A percentile compares a stretch with the other conserved stretches of the same genome.
Conservation (phyloP, 257 asterid genomes). For the Fraxinus americana region DNA sequence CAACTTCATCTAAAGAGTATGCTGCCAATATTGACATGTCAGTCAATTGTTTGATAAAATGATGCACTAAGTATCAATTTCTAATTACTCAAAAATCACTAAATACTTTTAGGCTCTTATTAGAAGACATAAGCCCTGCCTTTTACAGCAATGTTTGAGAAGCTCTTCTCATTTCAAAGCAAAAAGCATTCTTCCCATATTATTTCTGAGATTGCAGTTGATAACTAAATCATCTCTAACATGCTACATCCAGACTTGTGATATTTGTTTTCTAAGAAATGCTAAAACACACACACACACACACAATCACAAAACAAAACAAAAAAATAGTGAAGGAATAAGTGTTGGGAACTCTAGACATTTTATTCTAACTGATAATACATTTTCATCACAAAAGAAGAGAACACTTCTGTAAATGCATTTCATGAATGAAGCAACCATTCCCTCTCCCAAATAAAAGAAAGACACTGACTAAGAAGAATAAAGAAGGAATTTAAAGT, state of each 20-base stretch:
- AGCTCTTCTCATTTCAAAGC: background rate
- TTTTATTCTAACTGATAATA: background rate
- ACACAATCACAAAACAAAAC: background rate
- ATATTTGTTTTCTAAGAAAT: background rate
- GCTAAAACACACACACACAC: background rate
- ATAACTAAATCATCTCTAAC: background rate
- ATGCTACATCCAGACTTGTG: background rate
- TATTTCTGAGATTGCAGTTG: background rate
- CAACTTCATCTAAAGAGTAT: constrained; percentile 68
- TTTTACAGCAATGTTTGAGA: background rate
- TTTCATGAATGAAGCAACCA: background rate
- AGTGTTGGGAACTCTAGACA: background rate
- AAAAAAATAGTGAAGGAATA: background rate
- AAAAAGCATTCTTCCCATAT: background rate
- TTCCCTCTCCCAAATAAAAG: background rate
- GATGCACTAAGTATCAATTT: background rate
- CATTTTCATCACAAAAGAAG: background rate
- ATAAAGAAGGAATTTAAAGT: background rate
- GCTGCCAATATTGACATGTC: constrained; percentile 47
- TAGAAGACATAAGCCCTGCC: background rate
- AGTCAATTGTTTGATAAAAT: background rate
- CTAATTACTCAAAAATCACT: background rate
- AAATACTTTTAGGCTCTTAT: background rate
- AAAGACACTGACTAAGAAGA: background rate
- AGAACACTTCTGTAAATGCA: background rate